These are phyloP conservation scores for Pyronema domesticum DNA, from an alignment of 495 filamentous ascomycete genomes.

Conservation along the genomic window DNA sequence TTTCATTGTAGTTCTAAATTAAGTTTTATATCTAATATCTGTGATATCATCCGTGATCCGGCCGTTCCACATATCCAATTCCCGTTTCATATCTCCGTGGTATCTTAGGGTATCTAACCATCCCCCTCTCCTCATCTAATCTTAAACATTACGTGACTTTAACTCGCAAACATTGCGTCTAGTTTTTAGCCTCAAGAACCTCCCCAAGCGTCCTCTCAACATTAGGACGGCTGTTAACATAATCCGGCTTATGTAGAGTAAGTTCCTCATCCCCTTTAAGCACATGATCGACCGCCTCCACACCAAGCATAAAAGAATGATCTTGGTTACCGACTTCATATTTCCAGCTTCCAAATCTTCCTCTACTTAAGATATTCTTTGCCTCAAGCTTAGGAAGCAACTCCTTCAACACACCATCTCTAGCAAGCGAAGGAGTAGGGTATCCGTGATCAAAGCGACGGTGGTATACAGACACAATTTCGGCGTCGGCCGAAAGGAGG, in stretches of 20 bases:
- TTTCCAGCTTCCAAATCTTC: constrained; percentile 93
- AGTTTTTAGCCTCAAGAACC: too few species aligned
- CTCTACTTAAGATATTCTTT: constrained; percentile 84
- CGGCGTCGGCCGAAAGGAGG: constrained; percentile 75
- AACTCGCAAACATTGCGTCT: too few species aligned
- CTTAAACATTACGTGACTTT: too few species aligned
- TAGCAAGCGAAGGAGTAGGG: constrained; percentile 85
- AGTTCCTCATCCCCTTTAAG: constrained; percentile 66
- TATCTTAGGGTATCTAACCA: too few species aligned
- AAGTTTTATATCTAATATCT: too few species aligned
- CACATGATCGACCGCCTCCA: constrained; percentile 91
- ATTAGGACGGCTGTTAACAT: constrained; percentile 83
- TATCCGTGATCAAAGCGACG: constrained; percentile 98
- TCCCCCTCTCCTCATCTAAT: too few species aligned
- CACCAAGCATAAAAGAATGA: constrained; percentile 96
- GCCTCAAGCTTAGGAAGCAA: constrained; percentile 82
- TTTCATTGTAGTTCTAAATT: too few species aligned
- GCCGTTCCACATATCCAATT: too few species aligned
- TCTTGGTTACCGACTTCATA: constrained; percentile 98
- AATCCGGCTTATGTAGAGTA: constrained; percentile 97
- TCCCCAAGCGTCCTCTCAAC: constrained; percentile 27
- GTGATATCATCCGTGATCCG: too few species aligned
- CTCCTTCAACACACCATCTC: constrained; percentile 82
- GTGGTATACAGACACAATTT: constrained; percentile 98
- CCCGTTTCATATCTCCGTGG: too few species aligned